Conservation (phyloP, 768 basidiomycete species). For the Candolleomyces eurysporus region DNA sequence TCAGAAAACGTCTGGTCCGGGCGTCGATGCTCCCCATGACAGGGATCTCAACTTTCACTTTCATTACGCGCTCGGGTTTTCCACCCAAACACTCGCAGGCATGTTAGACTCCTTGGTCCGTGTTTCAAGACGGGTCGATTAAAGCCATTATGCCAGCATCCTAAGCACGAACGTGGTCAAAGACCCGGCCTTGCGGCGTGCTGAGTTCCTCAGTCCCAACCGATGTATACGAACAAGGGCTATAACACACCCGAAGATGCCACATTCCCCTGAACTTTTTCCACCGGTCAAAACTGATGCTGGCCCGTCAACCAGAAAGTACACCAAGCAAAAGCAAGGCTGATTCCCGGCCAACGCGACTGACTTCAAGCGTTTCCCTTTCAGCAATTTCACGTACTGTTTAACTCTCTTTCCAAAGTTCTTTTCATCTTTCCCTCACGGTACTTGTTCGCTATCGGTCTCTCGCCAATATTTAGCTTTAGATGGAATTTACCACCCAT, state of each 20-base stretch:
- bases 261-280: slow-evolving; percentile 61
- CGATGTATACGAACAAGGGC: slow-evolving; percentile 51
- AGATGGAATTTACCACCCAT: slow-evolving; percentile 83
- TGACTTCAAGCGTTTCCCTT: slow-evolving; percentile 77
- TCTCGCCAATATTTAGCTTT: slow-evolving; percentile 82
- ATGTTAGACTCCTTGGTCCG: slow-evolving; percentile 87
- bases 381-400: slow-evolving; percentile 81
- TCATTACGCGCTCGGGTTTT: slow-evolving; percentile 68
- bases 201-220: slow-evolving; percentile 64
- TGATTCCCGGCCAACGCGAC: slow-evolving; percentile 56
- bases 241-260: slow-evolving; percentile 70
- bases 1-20: slow-evolving; percentile 73
- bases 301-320: slow-evolving; percentile 60
- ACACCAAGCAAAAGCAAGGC: slow-evolving; percentile 51
- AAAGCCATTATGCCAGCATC: slow-evolving; percentile 79
- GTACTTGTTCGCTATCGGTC: slow-evolving; percentile 85
- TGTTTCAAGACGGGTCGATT: slow-evolving; percentile 83
- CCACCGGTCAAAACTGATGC: slow-evolving; percentile 62
- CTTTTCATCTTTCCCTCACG: slow-evolving; percentile 83
- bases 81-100: slow-evolving; percentile 76
- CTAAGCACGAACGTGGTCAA: slow-evolving; percentile 58
- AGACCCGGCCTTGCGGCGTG: slow-evolving; percentile 53
- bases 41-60: slow-evolving; percentile 68
- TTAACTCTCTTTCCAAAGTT: slow-evolving; percentile 80
- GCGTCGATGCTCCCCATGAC: slow-evolving; percentile 70